phyloP scores from a whole-genome alignment of 1,284 basidiomycete genomes.

The Puccinia brachypodii region DNA sequence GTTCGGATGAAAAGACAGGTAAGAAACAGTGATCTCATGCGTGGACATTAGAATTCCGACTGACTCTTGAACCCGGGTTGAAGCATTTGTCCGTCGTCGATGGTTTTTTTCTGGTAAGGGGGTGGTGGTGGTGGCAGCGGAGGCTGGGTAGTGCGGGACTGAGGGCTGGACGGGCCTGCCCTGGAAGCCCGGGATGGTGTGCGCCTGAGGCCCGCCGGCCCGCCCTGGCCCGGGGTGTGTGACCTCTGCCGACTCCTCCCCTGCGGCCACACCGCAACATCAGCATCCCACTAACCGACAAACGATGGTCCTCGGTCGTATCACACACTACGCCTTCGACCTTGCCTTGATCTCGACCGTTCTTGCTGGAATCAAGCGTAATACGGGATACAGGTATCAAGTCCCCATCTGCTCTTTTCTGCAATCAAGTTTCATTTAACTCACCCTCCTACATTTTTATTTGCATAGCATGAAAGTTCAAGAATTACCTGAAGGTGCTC shows the following conservation, averaged over 20 bases:
- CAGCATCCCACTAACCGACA: background rate
- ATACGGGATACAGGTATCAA: slow-evolving; percentile 27
- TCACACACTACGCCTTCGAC: slow-evolving; percentile 33
- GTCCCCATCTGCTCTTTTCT: too few relatives aligned
- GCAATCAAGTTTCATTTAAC: too few relatives aligned
- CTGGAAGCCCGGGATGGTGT: too few relatives aligned
- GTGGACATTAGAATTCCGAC: background rate
- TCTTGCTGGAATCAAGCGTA: slow-evolving; percentile 23
- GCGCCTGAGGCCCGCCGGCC: too few relatives aligned
- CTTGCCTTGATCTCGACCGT: slow-evolving; percentile 28
- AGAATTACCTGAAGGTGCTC: too few relatives aligned
- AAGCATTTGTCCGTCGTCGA: slow-evolving; percentile 11
- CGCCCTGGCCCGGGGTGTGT: too few relatives aligned
- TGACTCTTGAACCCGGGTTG: slow-evolving; percentile 47
- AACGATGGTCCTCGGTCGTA: slow-evolving; percentile 11
- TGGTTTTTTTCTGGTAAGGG: background rate
- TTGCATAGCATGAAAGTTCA: too few relatives aligned
- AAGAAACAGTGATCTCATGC: background rate
- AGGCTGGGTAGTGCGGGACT: background rate
- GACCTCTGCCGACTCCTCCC: too few relatives aligned
- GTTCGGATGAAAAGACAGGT: background rate
- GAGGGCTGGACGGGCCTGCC: too few relatives aligned
- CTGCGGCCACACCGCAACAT: too few relatives aligned
- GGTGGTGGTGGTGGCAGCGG: background rate
- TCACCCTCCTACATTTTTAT: too few relatives aligned